A percentile compares a stretch with the other conserved stretches of the same genome.
phyloP scores from a whole-genome alignment of 208 protist genomes.

The Acanthamoeba triangularis region DNA sequence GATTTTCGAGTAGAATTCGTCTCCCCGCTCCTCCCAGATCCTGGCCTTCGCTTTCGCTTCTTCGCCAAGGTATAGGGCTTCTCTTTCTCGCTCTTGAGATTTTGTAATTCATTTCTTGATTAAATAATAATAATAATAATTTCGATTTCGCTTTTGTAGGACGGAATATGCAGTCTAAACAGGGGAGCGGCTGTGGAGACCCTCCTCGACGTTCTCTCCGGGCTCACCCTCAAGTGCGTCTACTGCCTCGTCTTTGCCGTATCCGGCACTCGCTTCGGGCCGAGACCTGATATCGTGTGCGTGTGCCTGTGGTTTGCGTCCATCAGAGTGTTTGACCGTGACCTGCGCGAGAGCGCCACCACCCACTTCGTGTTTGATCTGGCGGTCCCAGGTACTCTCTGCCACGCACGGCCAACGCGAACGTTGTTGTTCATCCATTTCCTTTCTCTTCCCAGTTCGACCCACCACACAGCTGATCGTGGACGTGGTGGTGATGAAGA shows the following conservation, averaged over 20 bases:
- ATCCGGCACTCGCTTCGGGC: too few species aligned
- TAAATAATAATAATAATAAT: too few species aligned
- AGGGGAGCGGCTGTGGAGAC: constrained; percentile 3
- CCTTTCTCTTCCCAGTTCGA: neutral
- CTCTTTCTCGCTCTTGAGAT: too few species aligned
- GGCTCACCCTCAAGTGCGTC: constrained; percentile 47
- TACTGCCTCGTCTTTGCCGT: neutral
- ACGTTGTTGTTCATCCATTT: neutral
- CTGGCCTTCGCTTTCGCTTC: constrained; percentile 26
- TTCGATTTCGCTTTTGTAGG: too few species aligned
- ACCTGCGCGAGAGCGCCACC: constrained; percentile 51
- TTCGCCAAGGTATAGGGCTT: neutral
- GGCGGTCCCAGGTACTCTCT: neutral
- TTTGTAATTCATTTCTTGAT: too few species aligned
- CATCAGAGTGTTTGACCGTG: constrained; percentile 37
- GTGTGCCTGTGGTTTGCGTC: neutral
- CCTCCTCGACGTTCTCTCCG: constrained; percentile 25
- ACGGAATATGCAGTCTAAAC: neutral
- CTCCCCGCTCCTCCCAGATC: neutral
- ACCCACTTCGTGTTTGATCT: constrained; percentile 65
- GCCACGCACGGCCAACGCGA: neutral
- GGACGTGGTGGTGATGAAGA: constrained; percentile 52
- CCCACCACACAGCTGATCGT: neutral
- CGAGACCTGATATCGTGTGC: neutral
- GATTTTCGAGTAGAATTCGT: neutral